Evolutionary conservation across 2,329 filamentous ascomycete genomes (phyloP).

Genomic region (Penicillium italicum): DNA sequence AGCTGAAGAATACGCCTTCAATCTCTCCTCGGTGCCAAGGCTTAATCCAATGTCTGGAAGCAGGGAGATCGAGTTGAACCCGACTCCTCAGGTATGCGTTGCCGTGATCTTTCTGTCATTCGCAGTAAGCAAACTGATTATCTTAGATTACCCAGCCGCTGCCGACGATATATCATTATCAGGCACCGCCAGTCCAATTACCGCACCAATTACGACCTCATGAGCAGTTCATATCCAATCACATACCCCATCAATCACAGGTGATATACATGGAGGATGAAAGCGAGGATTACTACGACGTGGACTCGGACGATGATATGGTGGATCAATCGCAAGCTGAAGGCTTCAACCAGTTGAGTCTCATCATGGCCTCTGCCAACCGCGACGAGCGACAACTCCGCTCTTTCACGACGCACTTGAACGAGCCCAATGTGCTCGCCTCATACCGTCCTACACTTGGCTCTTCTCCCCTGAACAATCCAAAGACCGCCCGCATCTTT

Average conservation of each 20-base stretch:
- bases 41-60: background rate
- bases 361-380: constrained; percentile 45
- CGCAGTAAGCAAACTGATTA: background rate
- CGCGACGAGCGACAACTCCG: constrained; percentile 47
- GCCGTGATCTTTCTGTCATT: background rate
- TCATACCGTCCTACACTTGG: constrained; percentile 64
- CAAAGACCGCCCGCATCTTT: constrained; percentile 77
- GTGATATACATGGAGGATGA: constrained; percentile 48
- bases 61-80: background rate
- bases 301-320: constrained; percentile 59
- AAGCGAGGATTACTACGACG: constrained; percentile 62
- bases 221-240: constrained; percentile 10
- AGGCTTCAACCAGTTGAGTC: constrained; percentile 39
- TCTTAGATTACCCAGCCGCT: constrained; percentile 4
- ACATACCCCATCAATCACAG: constrained; percentile 15
- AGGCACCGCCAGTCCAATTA: constrained; percentile 2
- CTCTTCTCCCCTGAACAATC: constrained; percentile 73
- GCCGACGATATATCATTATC: constrained; percentile 14
- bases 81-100: constrained; percentile 6
- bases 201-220: constrained; percentile 1
- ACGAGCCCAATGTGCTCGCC: constrained; percentile 52
- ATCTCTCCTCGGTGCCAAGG: background rate
- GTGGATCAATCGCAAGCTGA: constrained; percentile 38
- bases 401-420: constrained; percentile 48
- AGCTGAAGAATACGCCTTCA: constrained; percentile 3